A percentile compares a stretch with the other conserved stretches of the same genome.
Conservation (phyloP, 768 basidiomycete species). For the Cyathus striatus region DNA sequence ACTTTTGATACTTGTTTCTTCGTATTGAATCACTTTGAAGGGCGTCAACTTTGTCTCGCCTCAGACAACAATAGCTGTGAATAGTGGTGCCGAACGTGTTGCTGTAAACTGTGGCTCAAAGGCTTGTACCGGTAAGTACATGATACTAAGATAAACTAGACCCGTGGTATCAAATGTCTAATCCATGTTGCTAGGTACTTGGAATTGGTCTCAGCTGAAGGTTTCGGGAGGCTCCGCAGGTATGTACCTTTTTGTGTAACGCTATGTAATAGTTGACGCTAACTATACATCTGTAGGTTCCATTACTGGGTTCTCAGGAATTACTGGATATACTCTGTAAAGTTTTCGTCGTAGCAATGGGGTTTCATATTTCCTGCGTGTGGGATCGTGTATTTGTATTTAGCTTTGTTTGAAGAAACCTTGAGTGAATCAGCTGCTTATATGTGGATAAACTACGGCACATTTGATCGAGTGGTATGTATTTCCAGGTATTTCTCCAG, state of each 20-base stretch:
- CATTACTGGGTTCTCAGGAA: neutral
- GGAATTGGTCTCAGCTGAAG: neutral
- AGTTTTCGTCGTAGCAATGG: too few relatives aligned
- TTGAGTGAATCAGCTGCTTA: too few relatives aligned
- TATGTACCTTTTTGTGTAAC: neutral
- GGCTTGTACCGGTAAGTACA: conserved; percentile 39
- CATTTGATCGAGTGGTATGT: too few relatives aligned
- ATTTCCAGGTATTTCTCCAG: too few relatives aligned
- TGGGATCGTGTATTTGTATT: too few relatives aligned
- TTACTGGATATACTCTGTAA: neutral
- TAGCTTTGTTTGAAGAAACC: too few relatives aligned
- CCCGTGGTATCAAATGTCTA: too few relatives aligned
- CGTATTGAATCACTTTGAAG: too few relatives aligned
- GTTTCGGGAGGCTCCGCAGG: neutral
- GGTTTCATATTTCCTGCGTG: too few relatives aligned
- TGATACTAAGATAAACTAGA: too few relatives aligned
- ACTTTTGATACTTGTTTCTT: too few relatives aligned
- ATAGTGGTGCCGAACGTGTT: conserved; percentile 34
- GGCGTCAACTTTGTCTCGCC: conserved; percentile 42
- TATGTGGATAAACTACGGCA: too few relatives aligned
- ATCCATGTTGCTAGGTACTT: neutral
- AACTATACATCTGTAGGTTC: neutral
- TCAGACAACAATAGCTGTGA: conserved; percentile 37
- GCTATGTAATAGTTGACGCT: neutral
- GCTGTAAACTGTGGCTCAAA: conserved; percentile 52